Base-by-base conservation (phyloP, 83 land plant genomes). In the Thuja plicata region DNA sequence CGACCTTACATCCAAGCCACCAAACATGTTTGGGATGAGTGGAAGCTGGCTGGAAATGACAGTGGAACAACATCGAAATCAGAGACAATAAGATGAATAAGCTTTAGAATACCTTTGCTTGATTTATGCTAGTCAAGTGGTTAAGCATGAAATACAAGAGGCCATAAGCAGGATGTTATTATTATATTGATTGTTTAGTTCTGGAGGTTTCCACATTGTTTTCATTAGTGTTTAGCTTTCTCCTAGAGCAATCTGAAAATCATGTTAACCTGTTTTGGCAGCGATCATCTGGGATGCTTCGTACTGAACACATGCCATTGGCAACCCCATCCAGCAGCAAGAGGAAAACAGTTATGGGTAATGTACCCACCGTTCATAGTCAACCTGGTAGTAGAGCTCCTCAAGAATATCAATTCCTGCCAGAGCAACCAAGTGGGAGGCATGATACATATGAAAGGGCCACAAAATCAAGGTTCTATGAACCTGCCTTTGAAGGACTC, bases 371-470 rank as follows among this genome's bases (percentile, higher is more conserved):
- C 38, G 54, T 89, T 66, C 92, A 88, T 32, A 60, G 89, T 88
- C 93, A 92, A 76, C 57, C 81, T 27, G 87, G 90, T 41, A 8
- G 89, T 55, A 92, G 94, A 88, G 94, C 88, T 76, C 90, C 88
- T 50, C 95, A 91, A 74, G 98, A 95, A 57, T 93, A 94, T 86
- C 96, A 92, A 89, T 96, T 93, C 89, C 87, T 92, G 48, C 93
- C 93, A 13, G 95, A 93, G 79, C 91, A 94, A 89, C 94, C 97
- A 70, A 93, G 90, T 73, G 90, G 92, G 40, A 91, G 93, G 37
- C 66, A 92, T 84, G 96, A 94, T 15, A 19, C 92, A 37, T 91
- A 92, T 92, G 96, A 93, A 7, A 91, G 89, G 77, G 87, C 79
- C 19, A 43, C 87, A 30, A 90, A 76, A 77, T 87, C 96, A 71